phyloP scores from a whole-genome alignment of 768 basidiomycete genomes.

The Thelephora ganbajun region DNA sequence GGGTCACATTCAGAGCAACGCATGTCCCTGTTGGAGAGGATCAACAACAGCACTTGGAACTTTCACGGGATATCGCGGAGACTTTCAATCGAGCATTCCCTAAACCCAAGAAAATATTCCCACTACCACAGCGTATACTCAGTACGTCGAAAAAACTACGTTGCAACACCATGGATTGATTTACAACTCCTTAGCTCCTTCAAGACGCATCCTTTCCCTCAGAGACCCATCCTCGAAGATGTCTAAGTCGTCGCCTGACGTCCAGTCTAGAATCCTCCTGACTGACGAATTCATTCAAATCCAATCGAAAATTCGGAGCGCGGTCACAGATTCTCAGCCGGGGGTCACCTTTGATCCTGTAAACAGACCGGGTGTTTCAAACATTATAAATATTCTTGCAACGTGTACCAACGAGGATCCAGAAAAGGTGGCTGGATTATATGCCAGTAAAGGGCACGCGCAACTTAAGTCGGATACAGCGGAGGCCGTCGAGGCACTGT shows the following conservation, averaged over 20 bases:
- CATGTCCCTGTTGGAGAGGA: conserved; percentile 96
- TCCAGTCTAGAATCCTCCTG: conserved; percentile 71
- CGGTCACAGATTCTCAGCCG: conserved; percentile 72
- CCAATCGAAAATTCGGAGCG: conserved; percentile 53
- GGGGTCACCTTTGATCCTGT: conserved; percentile 74
- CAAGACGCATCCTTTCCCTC: conserved; percentile 75
- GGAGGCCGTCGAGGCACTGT: conserved; percentile 53
- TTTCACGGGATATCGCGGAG: conserved; percentile 73
- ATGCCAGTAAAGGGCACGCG: conserved; percentile 43
- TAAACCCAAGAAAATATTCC: conserved; percentile 39
- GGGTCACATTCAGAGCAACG: conserved; percentile 46
- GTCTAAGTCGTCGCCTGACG: conserved; percentile 83
- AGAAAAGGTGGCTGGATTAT: conserved; percentile 31
- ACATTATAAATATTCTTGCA: conserved; percentile 66
- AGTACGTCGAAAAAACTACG: conserved; percentile 36
- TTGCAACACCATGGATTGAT: background rate
- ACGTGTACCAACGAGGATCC: conserved; percentile 47
- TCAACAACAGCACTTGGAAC: conserved; percentile 88
- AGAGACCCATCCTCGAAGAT: conserved; percentile 80
- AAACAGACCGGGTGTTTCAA: conserved; percentile 70
- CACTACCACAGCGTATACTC: conserved; percentile 54
- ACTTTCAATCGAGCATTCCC: conserved; percentile 65
- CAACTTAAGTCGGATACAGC: conserved; percentile 62
- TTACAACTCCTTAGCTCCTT: conserved; percentile 37
- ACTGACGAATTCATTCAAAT: conserved; percentile 60